phyloP scores from a whole-genome alignment of 352 stramenopile species.

The Pythium sp. region DNA sequence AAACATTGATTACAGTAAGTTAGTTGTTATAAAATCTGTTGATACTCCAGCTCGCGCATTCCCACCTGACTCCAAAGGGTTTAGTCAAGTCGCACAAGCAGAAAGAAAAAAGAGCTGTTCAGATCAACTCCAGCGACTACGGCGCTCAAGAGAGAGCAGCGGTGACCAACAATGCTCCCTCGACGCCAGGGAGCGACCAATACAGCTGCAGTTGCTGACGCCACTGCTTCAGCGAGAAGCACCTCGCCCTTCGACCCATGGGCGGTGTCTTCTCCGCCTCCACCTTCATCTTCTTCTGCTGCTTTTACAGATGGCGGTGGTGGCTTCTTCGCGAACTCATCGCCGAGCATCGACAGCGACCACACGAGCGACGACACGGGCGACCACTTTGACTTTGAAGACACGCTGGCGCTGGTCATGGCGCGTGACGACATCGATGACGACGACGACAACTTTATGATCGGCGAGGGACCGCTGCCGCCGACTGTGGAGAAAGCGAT shows the following conservation, averaged over 20 bases:
- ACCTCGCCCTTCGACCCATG: background rate
- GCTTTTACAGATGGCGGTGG: background rate
- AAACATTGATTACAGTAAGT: no score
- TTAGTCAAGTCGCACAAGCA: background rate
- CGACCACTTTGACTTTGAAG: conserved; percentile 8
- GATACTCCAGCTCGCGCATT: no score
- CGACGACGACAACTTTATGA: background rate
- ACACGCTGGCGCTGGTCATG: conserved; percentile 2
- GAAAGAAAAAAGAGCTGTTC: background rate
- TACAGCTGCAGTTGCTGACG: background rate
- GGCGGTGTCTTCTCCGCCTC: background rate
- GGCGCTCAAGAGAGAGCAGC: background rate
- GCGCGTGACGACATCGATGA: background rate
- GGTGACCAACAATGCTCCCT: background rate
- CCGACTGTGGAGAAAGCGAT: conserved; percentile 3
- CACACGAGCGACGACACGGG: conserved; percentile 8
- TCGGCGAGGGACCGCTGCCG: background rate
- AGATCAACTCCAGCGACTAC: background rate
- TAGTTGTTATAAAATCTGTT: no score
- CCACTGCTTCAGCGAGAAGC: background rate
- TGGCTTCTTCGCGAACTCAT: background rate
- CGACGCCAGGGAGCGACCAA: background rate
- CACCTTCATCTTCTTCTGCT: background rate
- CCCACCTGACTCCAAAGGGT: no score
- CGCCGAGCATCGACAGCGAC: conserved; percentile 3